Evolutionary conservation across 495 filamentous ascomycete genomes (phyloP), one percentile per base, ranked within the genome.

Genomic region (Usnea hakonensis): DNA sequence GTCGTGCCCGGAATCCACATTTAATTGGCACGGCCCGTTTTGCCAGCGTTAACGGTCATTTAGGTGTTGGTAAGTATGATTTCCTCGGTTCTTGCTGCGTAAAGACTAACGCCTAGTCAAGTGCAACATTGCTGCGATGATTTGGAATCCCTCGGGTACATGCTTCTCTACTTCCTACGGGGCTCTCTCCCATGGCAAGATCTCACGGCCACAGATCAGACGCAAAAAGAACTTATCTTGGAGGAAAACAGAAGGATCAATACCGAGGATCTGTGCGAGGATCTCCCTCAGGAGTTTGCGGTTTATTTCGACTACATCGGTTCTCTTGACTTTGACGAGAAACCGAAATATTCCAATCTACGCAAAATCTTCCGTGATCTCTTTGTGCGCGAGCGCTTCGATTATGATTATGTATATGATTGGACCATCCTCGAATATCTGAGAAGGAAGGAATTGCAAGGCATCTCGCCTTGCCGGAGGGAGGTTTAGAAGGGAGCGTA

Each of bases 91-190:
- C 32, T 53, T 46, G n/a, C 30, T 32, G 21, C 59, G 61, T 46
- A n/a, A 46, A 60, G 33, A 58, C 64, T 70, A 63, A 69, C 58
- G 56, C 28, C 55, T 58, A 52, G 64, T 44, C 63, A 61, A 73
- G 71, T 68, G 58, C 71, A 75, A 64, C 70, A 73, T 56, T 72
- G 58, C 30, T 60, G 65, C n/a, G 74, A 77, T 62, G 73, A 77
- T 58, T 57, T 78, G 52, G 74, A 78, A 64, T 70, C 73, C 4
- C 36, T 38, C 10, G 10, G 14, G 36, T 38, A 38, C 14, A 38
- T 38, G 14, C 36, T 38, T 38, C 36, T 38, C 36, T 38, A 38
- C 41, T 44, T 44, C 6, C 41, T 44, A 8, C 41, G 41, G 19
- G 41, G 41, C 41, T 44, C 41, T 44, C 41, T 44, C n/a, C 19